Percentiles rank a stretch among this genome's conserved stretches.
phyloP scores from a whole-genome alignment of 2,329 filamentous ascomycete species.

The Ceratocystis smalleyi region DNA sequence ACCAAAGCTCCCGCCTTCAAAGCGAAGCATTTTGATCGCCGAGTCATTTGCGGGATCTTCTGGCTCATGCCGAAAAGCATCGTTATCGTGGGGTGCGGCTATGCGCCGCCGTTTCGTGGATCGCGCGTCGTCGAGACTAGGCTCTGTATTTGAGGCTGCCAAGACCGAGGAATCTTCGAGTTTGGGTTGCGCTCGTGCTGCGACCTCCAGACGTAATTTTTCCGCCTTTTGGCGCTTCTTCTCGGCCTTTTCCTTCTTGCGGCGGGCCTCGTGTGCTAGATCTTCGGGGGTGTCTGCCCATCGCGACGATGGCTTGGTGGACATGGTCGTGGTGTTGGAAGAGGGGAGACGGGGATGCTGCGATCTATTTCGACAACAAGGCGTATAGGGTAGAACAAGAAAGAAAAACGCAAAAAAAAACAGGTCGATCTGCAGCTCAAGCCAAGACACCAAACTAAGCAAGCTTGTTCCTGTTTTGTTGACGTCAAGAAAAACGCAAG shows the following conservation, averaged over 20 bases:
- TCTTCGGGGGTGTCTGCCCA: conserved; percentile 83
- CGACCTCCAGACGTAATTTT: conserved; percentile 68
- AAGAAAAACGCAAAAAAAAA: not conserved
- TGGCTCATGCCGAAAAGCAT: conserved; percentile 13
- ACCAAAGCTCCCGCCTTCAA: conserved; percentile 52
- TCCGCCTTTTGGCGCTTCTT: conserved; percentile 69
- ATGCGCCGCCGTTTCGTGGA: conserved; percentile 49
- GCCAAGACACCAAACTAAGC: not conserved
- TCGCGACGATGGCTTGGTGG: conserved; percentile 52
- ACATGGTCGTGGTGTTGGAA: conserved; percentile 30
- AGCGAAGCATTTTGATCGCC: conserved; percentile 46
- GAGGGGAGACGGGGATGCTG: not conserved
- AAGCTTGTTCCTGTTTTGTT: not conserved
- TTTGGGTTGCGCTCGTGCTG: conserved; percentile 30
- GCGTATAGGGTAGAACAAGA: not conserved
- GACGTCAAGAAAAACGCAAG: not conserved
- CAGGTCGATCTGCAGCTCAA: not conserved
- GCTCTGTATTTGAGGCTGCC: conserved; percentile 16
- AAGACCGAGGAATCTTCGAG: conserved; percentile 20
- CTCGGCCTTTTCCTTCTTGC: conserved; percentile 9
- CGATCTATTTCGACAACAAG: not conserved
- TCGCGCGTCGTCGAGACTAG: conserved; percentile 26
- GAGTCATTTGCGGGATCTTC: conserved; percentile 24
- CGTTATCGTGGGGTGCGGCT: conserved; percentile 30
- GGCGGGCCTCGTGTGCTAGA: conserved; percentile 52